Conservation (phyloP, 805 yeast genomes). For the Nakazawaea ishiwadae region DNA sequence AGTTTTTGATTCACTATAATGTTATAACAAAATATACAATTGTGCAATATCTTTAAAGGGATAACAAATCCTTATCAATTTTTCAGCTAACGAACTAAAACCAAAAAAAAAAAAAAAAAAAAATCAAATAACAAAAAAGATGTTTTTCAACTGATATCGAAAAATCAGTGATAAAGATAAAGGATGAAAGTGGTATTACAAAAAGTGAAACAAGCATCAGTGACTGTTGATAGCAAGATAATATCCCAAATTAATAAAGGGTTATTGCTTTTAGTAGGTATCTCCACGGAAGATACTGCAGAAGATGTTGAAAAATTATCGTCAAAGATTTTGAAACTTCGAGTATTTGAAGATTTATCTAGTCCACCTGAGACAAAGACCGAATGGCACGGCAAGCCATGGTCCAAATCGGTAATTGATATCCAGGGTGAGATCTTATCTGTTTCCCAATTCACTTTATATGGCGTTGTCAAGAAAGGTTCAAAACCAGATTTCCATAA, state of each 20-base stretch:
- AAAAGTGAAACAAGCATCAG: slow-evolving; percentile 84
- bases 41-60: too few relatives aligned
- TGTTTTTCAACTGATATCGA: too few relatives aligned
- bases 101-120: too few relatives aligned
- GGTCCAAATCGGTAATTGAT: slow-evolving; percentile 72
- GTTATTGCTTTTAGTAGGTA: slow-evolving; percentile 77
- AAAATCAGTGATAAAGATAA: too few relatives aligned
- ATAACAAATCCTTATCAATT: too few relatives aligned
- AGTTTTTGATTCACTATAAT: too few relatives aligned
- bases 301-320: slow-evolving; percentile 71
- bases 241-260: slow-evolving; percentile 78
- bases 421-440: slow-evolving; percentile 70
- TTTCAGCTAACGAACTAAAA: too few relatives aligned
- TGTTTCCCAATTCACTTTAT: slow-evolving; percentile 89
- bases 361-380: slow-evolving; percentile 36
- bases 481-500: slow-evolving; percentile 92
- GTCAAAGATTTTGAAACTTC: slow-evolving; percentile 56
- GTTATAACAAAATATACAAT: too few relatives aligned
- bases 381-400: slow-evolving; percentile 58
- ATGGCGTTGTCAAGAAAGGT: slow-evolving; percentile 84
- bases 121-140: too few relatives aligned
- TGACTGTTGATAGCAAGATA: slow-evolving; percentile 66
- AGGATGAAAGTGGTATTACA: slow-evolving; percentile 95
- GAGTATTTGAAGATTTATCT: slow-evolving; percentile 62
- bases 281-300: slow-evolving; percentile 68